Conservation (phyloP, 2,329 filamentous ascomycete species). For the Proliferodiscus dingleyae region DNA sequence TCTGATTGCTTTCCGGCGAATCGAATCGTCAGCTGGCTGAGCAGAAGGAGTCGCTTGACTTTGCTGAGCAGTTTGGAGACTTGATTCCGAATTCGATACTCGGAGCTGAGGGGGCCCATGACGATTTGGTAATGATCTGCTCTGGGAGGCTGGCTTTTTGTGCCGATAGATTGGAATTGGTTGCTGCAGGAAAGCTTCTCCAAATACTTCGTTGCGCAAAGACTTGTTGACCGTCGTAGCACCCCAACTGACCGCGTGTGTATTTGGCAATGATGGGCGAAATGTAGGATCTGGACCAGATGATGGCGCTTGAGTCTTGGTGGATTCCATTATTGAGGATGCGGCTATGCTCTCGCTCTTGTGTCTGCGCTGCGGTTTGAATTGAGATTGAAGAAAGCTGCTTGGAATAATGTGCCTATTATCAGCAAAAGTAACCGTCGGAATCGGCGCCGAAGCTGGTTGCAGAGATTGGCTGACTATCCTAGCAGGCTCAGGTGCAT, state of each 20-base stretch:
- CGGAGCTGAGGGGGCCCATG: constrained; percentile 37
- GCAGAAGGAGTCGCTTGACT: constrained; percentile 4
- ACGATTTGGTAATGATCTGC: constrained; percentile 56
- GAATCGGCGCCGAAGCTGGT: constrained; percentile 59
- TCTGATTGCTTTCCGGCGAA: constrained; percentile 30
- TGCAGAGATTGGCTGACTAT: constrained; percentile 72
- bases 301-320: constrained; percentile 15
- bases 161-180: constrained; percentile 77
- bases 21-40: constrained; percentile 41
- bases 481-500: constrained; percentile 35
- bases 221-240: constrained; percentile 87
- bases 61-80: constrained; percentile 24
- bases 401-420: constrained; percentile 90
- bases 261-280: constrained; percentile 47
- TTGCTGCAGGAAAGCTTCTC: constrained; percentile 83
- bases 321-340: constrained; percentile 34
- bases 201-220: constrained; percentile 84
- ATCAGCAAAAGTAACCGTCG: constrained; percentile 89
- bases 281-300: constrained; percentile 16
- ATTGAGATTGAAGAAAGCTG: constrained; percentile 63
- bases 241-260: constrained; percentile 70
- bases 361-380: constrained; percentile 20
- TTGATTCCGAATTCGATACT: constrained; percentile 30
- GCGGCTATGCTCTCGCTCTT: constrained; percentile 19
- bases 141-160: constrained; percentile 57